Percentiles rank a stretch among this genome's conserved stretches.
These are phyloP conservation scores for Filobasidium wieringae DNA, from an alignment of 768 basidiomycete genomes.

Conservation along the genomic window DNA sequence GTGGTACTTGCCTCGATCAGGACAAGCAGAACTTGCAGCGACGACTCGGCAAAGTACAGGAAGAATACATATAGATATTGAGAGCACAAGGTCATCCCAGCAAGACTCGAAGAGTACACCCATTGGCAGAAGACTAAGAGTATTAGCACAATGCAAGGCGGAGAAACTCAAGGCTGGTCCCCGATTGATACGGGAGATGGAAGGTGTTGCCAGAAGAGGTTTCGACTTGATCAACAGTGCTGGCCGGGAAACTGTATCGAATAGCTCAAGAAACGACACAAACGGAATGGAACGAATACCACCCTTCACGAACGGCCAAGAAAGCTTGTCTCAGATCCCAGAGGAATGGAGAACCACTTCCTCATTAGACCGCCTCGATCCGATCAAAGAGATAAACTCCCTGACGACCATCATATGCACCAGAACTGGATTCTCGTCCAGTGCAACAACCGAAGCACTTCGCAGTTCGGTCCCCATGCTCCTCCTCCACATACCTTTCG, in stretches of 20 bases:
- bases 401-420: constrained; percentile 54
- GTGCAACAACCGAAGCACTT: constrained; percentile 56
- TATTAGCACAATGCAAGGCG: constrained; percentile 84
- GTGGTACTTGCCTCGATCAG: constrained; percentile 69
- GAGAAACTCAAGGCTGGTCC: constrained; percentile 71
- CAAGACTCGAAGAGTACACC: neutral
- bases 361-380: neutral
- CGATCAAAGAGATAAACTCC: neutral
- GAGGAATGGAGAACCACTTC: constrained; percentile 43
- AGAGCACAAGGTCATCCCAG: neutral
- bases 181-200: constrained; percentile 72
- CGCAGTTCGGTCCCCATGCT: constrained; percentile 68
- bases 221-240: neutral
- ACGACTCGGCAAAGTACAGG: neutral
- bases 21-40: neutral
- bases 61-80: neutral
- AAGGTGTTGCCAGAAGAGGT: constrained; percentile 60
- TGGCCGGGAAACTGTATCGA: neutral
- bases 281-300: neutral
- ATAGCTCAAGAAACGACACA: constrained; percentile 6
- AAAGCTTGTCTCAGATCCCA: no score
- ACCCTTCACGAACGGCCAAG: constrained; percentile 29
- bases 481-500: constrained; percentile 61
- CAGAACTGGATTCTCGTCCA: constrained; percentile 63
- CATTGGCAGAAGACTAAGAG: constrained; percentile 51